Percentiles rank a stretch among this genome's conserved stretches.
phyloP scores from a whole-genome alignment of 192 early-diverging fungal species.

The Gamsiella multidivaricata region DNA sequence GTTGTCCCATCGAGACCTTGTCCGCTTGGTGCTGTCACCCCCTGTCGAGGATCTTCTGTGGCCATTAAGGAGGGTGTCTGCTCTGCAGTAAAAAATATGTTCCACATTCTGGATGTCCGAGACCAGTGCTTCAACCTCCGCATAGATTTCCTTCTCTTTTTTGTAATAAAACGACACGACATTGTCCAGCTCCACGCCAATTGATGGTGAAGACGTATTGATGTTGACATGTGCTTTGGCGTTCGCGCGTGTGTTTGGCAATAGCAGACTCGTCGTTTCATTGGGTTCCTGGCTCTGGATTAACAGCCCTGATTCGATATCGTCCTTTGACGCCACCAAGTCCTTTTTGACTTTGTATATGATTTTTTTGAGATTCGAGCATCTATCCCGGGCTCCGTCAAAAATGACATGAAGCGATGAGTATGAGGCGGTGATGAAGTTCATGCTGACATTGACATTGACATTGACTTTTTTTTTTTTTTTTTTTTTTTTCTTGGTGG shows the following conservation, averaged over 20 bases:
- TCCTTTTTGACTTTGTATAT: constrained; percentile 82
- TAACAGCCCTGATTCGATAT: constrained; percentile 39
- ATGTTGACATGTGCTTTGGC: constrained; percentile 53
- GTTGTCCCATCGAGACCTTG: constrained; percentile 27
- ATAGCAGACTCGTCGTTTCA: constrained; percentile 16
- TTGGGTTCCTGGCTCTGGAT: constrained; percentile 20
- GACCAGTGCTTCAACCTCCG: constrained; percentile 68
- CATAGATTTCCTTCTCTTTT: constrained; percentile 83
- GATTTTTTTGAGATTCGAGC: constrained; percentile 82
- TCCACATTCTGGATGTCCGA: constrained; percentile 64
- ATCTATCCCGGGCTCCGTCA: constrained; percentile 36
- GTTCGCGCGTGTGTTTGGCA: constrained; percentile 37
- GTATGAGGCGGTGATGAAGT: not conserved
- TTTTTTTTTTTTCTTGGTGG: no score
- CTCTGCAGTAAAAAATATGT: no score
- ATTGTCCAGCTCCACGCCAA: constrained; percentile 87
- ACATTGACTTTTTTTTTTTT: no score
- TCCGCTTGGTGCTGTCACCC: constrained; percentile 34
- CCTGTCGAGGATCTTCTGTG: constrained; percentile 4
- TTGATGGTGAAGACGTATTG: constrained; percentile 70
- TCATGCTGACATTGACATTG: not conserved
- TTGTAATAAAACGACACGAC: constrained; percentile 86
- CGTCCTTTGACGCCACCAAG: constrained; percentile 42
- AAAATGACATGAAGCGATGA: not conserved
- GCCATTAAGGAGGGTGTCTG: no score